Evolutionary conservation across 495 filamentous ascomycete genomes (phyloP).

Genomic region (Aspergillus steynii): DNA sequence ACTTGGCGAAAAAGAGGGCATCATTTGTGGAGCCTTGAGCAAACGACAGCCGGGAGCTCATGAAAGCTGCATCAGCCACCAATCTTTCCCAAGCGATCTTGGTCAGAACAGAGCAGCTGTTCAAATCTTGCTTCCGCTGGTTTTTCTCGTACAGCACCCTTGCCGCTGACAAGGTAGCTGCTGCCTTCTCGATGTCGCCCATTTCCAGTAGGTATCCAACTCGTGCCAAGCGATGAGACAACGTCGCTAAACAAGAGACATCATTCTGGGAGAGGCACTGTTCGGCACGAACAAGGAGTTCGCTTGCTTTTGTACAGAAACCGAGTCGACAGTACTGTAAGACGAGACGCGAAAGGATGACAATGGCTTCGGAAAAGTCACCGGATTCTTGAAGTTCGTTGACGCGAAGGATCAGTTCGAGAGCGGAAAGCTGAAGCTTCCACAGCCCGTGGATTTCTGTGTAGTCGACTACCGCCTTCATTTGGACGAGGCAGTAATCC

Average conservation of each 20-base stretch:
- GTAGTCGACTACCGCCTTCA: constrained; percentile 73
- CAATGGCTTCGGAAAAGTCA: constrained; percentile 56
- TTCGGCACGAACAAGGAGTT: constrained; percentile 60
- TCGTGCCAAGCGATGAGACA: constrained; percentile 67
- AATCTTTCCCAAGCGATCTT: constrained; percentile 48
- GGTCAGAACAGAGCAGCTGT: constrained; percentile 25
- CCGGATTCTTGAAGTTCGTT: constrained; percentile 51
- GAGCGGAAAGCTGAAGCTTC: constrained; percentile 48
- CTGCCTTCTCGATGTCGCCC: constrained; percentile 60
- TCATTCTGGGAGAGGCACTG: constrained; percentile 40
- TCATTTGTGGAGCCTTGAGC: constrained; percentile 62
- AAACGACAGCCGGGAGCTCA: constrained; percentile 65
- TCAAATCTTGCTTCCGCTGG: constrained; percentile 32
- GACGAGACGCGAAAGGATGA: constrained; percentile 60
- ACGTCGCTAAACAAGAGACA: constrained; percentile 41
- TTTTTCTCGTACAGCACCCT: constrained; percentile 38
- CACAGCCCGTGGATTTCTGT: constrained; percentile 71
- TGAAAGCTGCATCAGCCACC: constrained; percentile 52
- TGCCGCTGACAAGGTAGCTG: constrained; percentile 30
- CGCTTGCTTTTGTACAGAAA: constrained; percentile 70
- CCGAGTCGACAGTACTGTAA: constrained; percentile 76
- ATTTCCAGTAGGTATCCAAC: constrained; percentile 73
- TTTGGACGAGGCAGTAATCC: constrained; percentile 57
- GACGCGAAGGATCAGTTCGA: constrained; percentile 52
- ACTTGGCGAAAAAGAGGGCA: constrained; percentile 65